A percentile compares a stretch with the other conserved stretches of the same genome.
phyloP scores from a whole-genome alignment of 805 yeast species.

The Cyberlindnera lachancei region DNA sequence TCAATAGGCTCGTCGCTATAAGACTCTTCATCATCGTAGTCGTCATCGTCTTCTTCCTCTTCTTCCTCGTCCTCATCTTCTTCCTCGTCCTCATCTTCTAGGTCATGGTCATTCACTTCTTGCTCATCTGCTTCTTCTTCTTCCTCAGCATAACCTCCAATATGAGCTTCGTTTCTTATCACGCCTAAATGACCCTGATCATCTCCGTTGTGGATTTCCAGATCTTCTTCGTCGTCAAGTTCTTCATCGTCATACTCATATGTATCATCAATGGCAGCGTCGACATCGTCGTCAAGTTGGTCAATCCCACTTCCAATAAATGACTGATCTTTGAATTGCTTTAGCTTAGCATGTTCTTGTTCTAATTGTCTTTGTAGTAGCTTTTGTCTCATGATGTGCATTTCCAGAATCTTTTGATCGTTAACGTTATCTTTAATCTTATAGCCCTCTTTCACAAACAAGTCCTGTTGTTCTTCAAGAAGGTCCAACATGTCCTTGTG shows the following conservation, averaged over 20 bases:
- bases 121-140: constrained; percentile 27
- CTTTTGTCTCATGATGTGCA: constrained; percentile 10
- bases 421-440: constrained; percentile 5
- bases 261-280: too few species aligned
- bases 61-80: constrained; percentile 18
- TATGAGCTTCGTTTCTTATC: constrained; percentile 23
- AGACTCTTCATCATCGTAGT: constrained; percentile 35
- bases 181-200: constrained; percentile 6
- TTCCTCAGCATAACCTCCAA: too few species aligned
- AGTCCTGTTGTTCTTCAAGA: constrained; percentile 10
- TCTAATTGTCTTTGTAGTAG: constrained; percentile 11
- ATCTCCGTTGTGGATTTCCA: constrained; percentile 9
- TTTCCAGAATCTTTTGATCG: constrained; percentile 8
- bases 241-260: constrained; percentile 29
- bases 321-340: constrained; percentile 16
- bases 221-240: constrained; percentile 34
- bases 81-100: constrained; percentile 8
- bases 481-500: constrained; percentile 12
- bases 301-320: constrained; percentile 24
- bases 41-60: constrained; percentile 31
- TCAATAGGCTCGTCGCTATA: constrained; percentile 31
- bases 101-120: constrained; percentile 32
- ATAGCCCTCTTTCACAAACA: constrained; percentile 7
- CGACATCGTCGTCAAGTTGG: constrained; percentile 8
- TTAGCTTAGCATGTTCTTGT: constrained; percentile 8